Percentiles rank a stretch among this genome's conserved stretches.
phyloP scores from a whole-genome alignment of 805 yeast genomes.

The Pichia nanzhaoensis region DNA sequence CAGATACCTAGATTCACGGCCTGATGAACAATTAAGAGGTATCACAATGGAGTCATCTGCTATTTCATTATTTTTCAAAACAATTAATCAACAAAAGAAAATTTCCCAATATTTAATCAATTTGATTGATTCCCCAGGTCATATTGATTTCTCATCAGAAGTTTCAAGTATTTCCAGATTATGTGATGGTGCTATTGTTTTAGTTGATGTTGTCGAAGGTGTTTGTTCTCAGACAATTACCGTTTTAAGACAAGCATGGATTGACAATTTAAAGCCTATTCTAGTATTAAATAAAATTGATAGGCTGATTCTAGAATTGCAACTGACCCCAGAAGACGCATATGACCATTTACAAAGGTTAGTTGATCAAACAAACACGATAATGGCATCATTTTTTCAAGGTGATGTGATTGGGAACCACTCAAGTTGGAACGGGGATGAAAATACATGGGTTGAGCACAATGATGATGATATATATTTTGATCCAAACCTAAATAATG shows the following conservation, averaged over 20 bases:
- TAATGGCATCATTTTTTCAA: conserved; percentile 85
- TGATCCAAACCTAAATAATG: conserved; percentile 81
- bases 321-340: conserved; percentile 78
- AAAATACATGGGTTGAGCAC: conserved; percentile 57
- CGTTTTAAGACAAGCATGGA: conserved; percentile 92
- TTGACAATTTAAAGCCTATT: conserved; percentile 81
- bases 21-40: conserved; percentile 93
- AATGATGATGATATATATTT: conserved; percentile 82
- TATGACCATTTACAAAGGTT: conserved; percentile 69
- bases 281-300: conserved; percentile 89
- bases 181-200: conserved; percentile 93
- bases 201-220: conserved; percentile 97
- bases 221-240: conserved; percentile 97
- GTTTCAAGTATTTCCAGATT: conserved; percentile 93
- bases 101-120: conserved; percentile 80
- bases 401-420: conserved; percentile 93
- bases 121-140: conserved; percentile 98
- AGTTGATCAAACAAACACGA: conserved; percentile 91
- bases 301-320: conserved; percentile 73
- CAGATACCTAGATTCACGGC: conserved; percentile 85
- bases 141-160: conserved; percentile 92
- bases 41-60: conserved; percentile 98
- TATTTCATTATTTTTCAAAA: conserved; percentile 82
- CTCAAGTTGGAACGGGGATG: conserved; percentile 45
- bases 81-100: conserved; percentile 33